Evolutionary conservation across 306 rosid species (phyloP).

Genomic region (Crotalaria pallida): DNA sequence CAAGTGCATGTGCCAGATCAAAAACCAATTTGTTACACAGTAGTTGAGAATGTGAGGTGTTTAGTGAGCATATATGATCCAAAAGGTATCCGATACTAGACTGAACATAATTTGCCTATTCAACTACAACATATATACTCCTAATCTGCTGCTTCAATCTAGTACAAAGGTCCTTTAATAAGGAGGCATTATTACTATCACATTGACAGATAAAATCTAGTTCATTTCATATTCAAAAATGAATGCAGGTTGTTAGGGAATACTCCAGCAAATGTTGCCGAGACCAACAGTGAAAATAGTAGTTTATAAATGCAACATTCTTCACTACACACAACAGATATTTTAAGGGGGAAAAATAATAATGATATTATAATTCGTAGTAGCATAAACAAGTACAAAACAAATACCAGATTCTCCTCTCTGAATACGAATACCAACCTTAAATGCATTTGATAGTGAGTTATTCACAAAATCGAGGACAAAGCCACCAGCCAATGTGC

Average conservation of each 20-base stretch:
- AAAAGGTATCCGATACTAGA: neutral
- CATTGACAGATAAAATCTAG: neutral
- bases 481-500: conserved; percentile 78
- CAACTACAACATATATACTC: neutral
- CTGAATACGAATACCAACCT: conserved; percentile 47
- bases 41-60: neutral
- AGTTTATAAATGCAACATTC: neutral
- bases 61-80: neutral
- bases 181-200: neutral
- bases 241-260: neutral
- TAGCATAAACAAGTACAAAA: conserved; percentile 5
- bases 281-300: neutral
- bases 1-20: neutral
- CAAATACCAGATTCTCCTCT: neutral
- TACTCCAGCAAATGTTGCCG: neutral
- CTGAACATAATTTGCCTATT: neutral
- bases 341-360: too few relatives aligned
- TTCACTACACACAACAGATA: neutral
- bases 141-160: neutral
- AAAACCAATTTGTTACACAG: neutral
- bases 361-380: too few relatives aligned
- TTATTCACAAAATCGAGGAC: conserved; percentile 53
- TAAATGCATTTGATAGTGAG: conserved; percentile 82
- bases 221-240: neutral
- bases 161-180: neutral